A percentile compares a stretch with the other conserved stretches of the same genome.
Evolutionary conservation across 177 flowering plant species (phyloP).

Genomic region (Vitis hybrid): DNA sequence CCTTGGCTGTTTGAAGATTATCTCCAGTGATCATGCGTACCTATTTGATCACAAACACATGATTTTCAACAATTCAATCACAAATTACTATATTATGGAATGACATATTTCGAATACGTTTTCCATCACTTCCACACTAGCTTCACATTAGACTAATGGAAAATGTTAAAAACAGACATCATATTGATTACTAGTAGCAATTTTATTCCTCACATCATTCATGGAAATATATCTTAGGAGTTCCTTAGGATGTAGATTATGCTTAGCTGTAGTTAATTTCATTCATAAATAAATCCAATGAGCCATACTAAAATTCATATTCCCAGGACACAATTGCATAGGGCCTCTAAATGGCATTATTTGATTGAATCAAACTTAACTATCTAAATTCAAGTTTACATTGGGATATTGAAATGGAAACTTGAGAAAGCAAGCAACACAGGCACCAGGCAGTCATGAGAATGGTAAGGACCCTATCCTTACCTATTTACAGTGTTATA

Average conservation of each 20-base stretch:
- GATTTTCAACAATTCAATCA: not conserved
- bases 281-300: not conserved
- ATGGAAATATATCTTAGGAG: not conserved
- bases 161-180: not conserved
- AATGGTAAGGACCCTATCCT: too few species aligned
- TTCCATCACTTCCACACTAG: not conserved
- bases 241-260: not conserved
- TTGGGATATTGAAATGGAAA: too few species aligned
- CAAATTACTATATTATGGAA: not conserved
- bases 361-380: not conserved
- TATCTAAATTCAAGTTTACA: not conserved
- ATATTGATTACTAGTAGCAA: not conserved
- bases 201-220: not conserved
- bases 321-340: not conserved
- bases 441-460: too few species aligned
- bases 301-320: not conserved
- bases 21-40: constrained; percentile 99
- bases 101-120: not conserved
- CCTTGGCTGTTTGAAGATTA: constrained; percentile 91
- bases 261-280: not conserved
- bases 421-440: too few species aligned
- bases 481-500: too few species aligned
- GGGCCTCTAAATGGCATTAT: not conserved
- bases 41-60: constrained; percentile 30
- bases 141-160: not conserved